Conservation (phyloP, 1,284 basidiomycete genomes). For the Apiotrichum sp. region DNA sequence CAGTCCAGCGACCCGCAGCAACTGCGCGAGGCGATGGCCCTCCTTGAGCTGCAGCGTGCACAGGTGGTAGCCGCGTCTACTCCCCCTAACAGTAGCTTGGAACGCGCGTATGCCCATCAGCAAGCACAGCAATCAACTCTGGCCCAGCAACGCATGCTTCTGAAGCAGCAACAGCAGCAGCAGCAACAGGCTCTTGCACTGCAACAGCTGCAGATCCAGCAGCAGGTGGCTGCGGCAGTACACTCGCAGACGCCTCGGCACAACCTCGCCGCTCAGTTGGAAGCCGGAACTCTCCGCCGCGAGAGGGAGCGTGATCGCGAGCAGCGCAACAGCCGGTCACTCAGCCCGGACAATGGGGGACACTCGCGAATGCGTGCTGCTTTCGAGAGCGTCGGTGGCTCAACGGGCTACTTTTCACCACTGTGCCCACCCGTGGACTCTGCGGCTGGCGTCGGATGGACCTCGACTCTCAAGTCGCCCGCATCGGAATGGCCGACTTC, state of each 20-base stretch:
- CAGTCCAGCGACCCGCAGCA: conserved; percentile 19
- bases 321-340: conserved; percentile 4
- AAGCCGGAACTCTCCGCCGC: conserved; percentile 18
- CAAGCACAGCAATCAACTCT: conserved; percentile 19
- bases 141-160: conserved; percentile 7
- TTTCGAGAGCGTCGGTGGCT: conserved; percentile 22
- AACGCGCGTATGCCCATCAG: conserved; percentile 12
- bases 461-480: conserved; percentile 6
- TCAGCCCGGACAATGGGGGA: conserved; percentile 19
- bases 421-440: conserved; percentile 15
- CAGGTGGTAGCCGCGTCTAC: conserved; percentile 11
- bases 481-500: conserved; percentile 7
- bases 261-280: conserved; percentile 26
- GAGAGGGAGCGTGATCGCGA: conserved; percentile 18
- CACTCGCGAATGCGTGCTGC: conserved; percentile 19
- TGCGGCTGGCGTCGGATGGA: conserved; percentile 16
- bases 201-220: conserved; percentile 9
- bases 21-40: conserved; percentile 22
- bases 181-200: conserved; percentile 4
- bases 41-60: conserved; percentile 25
- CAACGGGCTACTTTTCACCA: conserved; percentile 12
- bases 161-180: background rate
- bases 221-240: background rate
- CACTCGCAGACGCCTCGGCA: conserved; percentile 13
- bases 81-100: background rate